Conservation (phyloP, 2,329 filamentous ascomycete genomes). For the Fusarium sororula region DNA sequence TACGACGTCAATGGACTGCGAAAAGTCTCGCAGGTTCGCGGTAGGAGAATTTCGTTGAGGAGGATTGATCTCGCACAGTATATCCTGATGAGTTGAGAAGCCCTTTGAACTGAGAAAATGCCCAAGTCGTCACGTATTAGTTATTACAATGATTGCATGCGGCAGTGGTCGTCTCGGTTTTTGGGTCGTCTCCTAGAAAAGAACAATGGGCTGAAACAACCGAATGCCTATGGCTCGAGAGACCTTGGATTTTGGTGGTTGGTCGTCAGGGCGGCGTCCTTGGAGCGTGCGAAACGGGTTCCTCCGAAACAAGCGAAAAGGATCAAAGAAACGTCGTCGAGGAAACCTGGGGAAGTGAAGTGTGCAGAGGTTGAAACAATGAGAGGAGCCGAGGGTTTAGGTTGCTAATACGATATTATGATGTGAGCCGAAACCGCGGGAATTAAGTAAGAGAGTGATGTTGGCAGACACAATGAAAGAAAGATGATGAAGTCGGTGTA, state of each 20-base stretch:
- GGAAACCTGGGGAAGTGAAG: slow-evolving; percentile 6
- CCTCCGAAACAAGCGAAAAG: slow-evolving; percentile 19
- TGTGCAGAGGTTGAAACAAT: slow-evolving; percentile 14
- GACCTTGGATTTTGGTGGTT: slow-evolving; percentile 7
- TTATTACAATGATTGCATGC: slow-evolving; percentile 28
- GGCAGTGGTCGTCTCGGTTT: slow-evolving; percentile 27
- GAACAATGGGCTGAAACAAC: slow-evolving; percentile 30
- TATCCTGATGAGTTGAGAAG: neutral
- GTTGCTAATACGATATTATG: slow-evolving; percentile 1
- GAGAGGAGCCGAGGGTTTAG: neutral
- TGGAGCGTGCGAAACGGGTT: slow-evolving; percentile 20
- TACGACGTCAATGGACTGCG: slow-evolving; percentile 24
- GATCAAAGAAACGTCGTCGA: slow-evolving; percentile 16
- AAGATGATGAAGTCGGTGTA: slow-evolving; percentile 21
- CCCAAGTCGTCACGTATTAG: slow-evolving; percentile 12
- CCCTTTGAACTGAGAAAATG: neutral
- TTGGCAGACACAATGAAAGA: slow-evolving; percentile 9
- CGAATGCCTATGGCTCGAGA: slow-evolving; percentile 21
- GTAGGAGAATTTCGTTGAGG: neutral
- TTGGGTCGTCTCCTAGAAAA: slow-evolving; percentile 2
- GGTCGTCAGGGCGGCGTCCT: slow-evolving; percentile 21
- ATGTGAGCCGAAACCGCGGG: neutral
- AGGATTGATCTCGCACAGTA: neutral
- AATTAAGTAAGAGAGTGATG: neutral
- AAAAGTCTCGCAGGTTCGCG: neutral